Evolutionary conservation across 495 filamentous ascomycete species (phyloP), one percentile per base, ranked within the genome.

Genomic region (Hypoxylon fuscum): DNA sequence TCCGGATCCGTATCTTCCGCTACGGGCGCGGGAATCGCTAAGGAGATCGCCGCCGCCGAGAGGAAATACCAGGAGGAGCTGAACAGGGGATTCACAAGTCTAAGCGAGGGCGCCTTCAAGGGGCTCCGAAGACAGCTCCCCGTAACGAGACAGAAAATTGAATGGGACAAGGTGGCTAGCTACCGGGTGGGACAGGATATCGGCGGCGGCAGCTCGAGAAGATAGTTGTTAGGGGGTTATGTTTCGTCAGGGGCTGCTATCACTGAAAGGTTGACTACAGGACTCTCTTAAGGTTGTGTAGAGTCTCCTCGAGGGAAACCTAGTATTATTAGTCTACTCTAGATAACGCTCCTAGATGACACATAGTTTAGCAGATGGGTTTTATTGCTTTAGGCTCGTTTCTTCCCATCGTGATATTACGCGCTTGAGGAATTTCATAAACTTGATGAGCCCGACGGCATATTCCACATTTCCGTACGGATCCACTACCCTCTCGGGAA

Each of bases 151-250:
- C 96, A 99, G 81, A 97, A 97, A 83, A 92, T 99, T 48, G 95
- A 98, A 76, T 99, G 96, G 96, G 95, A 99, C 75, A 98, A 96
- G 81, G 91, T 99, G 63, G 88, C 90, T n/a, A 93, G 92, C 59
- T 98, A 98, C 77, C 77, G 92, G 51, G 77, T 97, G 69, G 88
- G 87, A 49, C 87, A 90, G 74, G 88, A 88, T 60, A 88, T 90
- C 66, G 82, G 84, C n/a, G 79, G 81, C 6, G 83, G 80, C 27
- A 75, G 75, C 61, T 76, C 75, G 37, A 78, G 76, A 62, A 69
- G 80, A 70, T 83, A 65, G 72, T 54, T 54, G 12, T 9, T 37
- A 29, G 43, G 37, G 15, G n/a, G 20, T 10, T 6, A 22, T 18
- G 41, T 5, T 46, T 40, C 54, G 43, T 15, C 35, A 38, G 12